A percentile compares a stretch with the other conserved stretches of the same genome.
Conservation (phyloP, 768 basidiomycete genomes). For the Tricholoma terreum region DNA sequence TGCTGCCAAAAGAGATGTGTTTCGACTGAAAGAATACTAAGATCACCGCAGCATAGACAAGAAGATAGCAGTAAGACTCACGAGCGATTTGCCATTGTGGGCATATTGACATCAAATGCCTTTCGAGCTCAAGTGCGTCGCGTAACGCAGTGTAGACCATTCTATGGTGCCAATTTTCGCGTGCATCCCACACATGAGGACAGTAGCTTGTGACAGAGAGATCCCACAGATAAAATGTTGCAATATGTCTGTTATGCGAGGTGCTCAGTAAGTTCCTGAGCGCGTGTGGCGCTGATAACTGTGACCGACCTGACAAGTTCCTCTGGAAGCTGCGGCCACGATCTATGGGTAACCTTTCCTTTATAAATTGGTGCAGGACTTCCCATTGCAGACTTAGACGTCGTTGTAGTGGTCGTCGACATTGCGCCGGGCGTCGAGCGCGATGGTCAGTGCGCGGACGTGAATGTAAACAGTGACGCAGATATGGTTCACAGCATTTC, state of each 20-base stretch:
- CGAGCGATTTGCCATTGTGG: slow-evolving; percentile 58
- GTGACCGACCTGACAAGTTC: slow-evolving; percentile 56
- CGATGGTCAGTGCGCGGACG: slow-evolving; percentile 41
- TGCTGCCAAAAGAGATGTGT: slow-evolving; percentile 70
- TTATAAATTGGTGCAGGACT: slow-evolving; percentile 41
- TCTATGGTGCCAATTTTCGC: slow-evolving; percentile 56
- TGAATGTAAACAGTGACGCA: slow-evolving; percentile 32
- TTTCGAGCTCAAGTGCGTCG: slow-evolving; percentile 58
- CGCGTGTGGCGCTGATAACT: slow-evolving; percentile 28
- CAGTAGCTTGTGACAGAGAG: slow-evolving; percentile 39
- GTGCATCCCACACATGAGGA: slow-evolving; percentile 47
- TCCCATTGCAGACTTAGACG: slow-evolving; percentile 20
- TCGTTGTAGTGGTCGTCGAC: slow-evolving; percentile 13
- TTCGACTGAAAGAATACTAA: slow-evolving; percentile 46
- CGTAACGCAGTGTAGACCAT: slow-evolving; percentile 62
- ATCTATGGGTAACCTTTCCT: slow-evolving; percentile 53
- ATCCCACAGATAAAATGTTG: slow-evolving; percentile 57
- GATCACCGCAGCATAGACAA: slow-evolving; percentile 3
- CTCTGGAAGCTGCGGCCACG: slow-evolving; percentile 59
- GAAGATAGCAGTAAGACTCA: slow-evolving; percentile 34
- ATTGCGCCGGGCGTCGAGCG: slow-evolving; percentile 25
- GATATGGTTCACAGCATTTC: slow-evolving; percentile 25
- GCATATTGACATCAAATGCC: slow-evolving; percentile 58
- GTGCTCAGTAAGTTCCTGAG: slow-evolving; percentile 19
- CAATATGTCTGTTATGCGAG: slow-evolving; percentile 43